Conservation (phyloP, 108 stramenopile genomes). For the Fragilaria radians region DNA sequence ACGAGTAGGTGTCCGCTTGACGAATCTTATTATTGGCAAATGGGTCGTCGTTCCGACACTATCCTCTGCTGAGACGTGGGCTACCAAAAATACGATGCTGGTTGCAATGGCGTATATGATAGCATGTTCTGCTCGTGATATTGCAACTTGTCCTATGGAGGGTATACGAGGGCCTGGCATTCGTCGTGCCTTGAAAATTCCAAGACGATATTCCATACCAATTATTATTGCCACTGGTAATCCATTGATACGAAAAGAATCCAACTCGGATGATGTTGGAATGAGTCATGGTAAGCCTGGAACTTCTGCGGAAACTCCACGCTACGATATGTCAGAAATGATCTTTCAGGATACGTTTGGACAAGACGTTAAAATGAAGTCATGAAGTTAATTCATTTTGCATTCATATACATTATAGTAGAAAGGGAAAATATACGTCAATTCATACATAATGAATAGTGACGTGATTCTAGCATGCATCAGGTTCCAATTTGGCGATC, state of each 20-base stretch:
- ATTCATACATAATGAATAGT: no score
- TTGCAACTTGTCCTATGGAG: conserved; percentile 91
- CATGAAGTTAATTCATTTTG: no score
- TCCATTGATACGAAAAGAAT: conserved; percentile 23
- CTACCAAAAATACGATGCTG: conserved; percentile 88
- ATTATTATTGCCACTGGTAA: conserved; percentile 63
- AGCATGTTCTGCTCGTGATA: conserved; percentile 66
- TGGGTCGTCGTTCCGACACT: conserved; percentile 59
- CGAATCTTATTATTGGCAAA: conserved; percentile 27
- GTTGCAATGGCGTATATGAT: conserved; percentile 85
- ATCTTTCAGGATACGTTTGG: conserved; percentile 51
- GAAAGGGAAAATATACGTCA: no score
- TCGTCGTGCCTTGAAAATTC: conserved; percentile 51
- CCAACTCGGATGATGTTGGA: conserved; percentile 54
- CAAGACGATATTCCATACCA: conserved; percentile 35
- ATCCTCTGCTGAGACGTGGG: conserved; percentile 73
- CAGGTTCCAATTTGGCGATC: no score
- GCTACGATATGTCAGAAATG: conserved; percentile 46
- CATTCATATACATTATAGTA: no score
- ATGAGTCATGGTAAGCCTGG: conserved; percentile 37
- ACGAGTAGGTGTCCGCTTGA: conserved; percentile 39
- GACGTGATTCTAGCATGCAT: no score
- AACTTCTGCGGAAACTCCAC: conserved; percentile 20
- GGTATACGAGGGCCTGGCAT: conserved; percentile 62
- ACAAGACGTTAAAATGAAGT: no score